Conservation (phyloP, 805 yeast genomes). For the Pichia cabralensis region DNA sequence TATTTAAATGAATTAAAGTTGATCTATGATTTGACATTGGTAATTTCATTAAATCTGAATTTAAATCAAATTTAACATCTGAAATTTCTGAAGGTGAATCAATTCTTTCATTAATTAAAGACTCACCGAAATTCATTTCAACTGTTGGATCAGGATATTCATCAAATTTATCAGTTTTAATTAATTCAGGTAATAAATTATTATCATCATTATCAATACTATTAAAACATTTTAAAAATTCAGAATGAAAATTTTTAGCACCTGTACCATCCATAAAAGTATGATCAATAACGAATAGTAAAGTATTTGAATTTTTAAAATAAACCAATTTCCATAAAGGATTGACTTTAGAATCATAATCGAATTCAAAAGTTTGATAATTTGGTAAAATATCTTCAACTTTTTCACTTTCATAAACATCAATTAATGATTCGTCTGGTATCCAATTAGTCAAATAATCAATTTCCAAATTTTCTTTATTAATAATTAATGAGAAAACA, state of each 20-base stretch:
- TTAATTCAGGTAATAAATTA: background rate
- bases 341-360: background rate
- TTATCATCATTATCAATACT: background rate
- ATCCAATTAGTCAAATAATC: no score
- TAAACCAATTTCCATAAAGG: constrained; percentile 9
- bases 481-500: constrained; percentile 7
- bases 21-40: constrained; percentile 6
- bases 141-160: constrained; percentile 7
- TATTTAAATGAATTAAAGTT: background rate
- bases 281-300: constrained; percentile 9
- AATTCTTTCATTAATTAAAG: background rate
- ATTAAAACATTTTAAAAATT: background rate
- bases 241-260: constrained; percentile 8
- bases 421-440: background rate
- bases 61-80: background rate
- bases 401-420: background rate
- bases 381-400: background rate
- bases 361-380: constrained; percentile 4
- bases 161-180: background rate
- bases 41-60: background rate
- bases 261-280: constrained; percentile 11
- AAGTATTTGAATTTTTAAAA: background rate
- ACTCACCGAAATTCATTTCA: no score
- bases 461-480: background rate
- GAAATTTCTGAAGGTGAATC: background rate